Percentiles rank a stretch among this genome's conserved stretches.
phyloP scores from a whole-genome alignment of 192 early-diverging fungal species.

The Backusella luteola region DNA sequence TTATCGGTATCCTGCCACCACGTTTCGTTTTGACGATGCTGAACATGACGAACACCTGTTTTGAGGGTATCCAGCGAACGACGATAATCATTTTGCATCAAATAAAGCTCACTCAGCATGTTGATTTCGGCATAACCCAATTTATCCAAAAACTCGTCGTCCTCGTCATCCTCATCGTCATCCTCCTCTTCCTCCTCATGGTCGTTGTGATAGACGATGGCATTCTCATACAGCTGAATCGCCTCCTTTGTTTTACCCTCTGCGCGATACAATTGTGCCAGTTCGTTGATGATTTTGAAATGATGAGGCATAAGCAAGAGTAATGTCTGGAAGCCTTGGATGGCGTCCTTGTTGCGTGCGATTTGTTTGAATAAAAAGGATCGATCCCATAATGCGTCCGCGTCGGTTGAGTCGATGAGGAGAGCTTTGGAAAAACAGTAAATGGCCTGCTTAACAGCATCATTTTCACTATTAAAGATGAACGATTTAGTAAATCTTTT shows the following conservation, averaged over 20 bases:
- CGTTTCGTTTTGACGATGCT: constrained; percentile 61
- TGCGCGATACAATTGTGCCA: constrained; percentile 56
- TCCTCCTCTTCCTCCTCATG: constrained; percentile 40
- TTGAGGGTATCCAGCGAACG: constrained; percentile 70
- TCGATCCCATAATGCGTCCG: constrained; percentile 68
- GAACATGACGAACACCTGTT: constrained; percentile 64
- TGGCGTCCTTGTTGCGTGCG: constrained; percentile 50
- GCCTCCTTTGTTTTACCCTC: constrained; percentile 59
- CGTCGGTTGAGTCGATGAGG: constrained; percentile 59
- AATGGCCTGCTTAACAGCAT: constrained; percentile 73
- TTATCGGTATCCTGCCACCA: constrained; percentile 73
- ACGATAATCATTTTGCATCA: constrained; percentile 76
- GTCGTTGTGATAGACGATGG: constrained; percentile 43
- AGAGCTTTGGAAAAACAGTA: constrained; percentile 80
- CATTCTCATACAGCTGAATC: constrained; percentile 55
- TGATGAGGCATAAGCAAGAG: constrained; percentile 63
- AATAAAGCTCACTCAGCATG: constrained; percentile 84
- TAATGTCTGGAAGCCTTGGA: constrained; percentile 55
- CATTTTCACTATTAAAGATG: constrained; percentile 43
- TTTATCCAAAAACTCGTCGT: constrained; percentile 37
- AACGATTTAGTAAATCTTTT: background rate
- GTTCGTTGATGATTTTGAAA: constrained; percentile 62
- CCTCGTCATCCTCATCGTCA: constrained; percentile 40
- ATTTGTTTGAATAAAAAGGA: constrained; percentile 61
- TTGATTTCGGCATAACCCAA: constrained; percentile 84